These are phyloP conservation scores for Straminergon stramineum DNA, from an alignment of 225 moss, liverwort and hornwort genomes.

Conservation along the genomic window DNA sequence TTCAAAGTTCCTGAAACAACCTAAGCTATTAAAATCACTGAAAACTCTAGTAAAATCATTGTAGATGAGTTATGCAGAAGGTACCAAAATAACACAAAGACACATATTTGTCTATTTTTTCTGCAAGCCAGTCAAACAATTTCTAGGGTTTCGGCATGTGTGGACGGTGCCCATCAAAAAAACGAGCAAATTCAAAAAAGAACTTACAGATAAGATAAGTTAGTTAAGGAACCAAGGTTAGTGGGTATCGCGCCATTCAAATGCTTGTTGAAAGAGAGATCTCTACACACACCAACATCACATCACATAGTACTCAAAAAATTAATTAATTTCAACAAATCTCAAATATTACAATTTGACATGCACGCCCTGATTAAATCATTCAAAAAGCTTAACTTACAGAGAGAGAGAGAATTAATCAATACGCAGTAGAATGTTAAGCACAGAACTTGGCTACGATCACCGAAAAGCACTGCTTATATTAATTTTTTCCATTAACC, in stretches of 20 bases:
- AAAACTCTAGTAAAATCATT: background rate
- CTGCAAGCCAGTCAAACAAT: background rate
- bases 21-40: too few relatives aligned
- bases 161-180: too few relatives aligned
- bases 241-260: slow-evolving; percentile 20
- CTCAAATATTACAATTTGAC: background rate
- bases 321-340: background rate
- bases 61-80: background rate
- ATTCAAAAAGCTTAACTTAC: background rate
- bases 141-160: background rate
- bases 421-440: too few relatives aligned
- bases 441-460: too few relatives aligned
- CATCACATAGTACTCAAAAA: background rate
- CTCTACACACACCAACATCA: slow-evolving; percentile 14
- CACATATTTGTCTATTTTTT: too few relatives aligned
- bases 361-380: background rate
- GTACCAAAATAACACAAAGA: background rate
- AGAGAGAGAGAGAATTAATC: too few relatives aligned
- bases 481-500: too few relatives aligned
- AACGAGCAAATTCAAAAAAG: background rate
- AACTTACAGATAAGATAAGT: slow-evolving; percentile 16
- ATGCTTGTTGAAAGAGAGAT: slow-evolving; percentile 25
- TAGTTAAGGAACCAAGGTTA: slow-evolving; percentile 10
- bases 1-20: background rate
- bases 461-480: too few relatives aligned